These are phyloP conservation scores for Citrus sp. DNA, from an alignment of 345 rosid species.

Conservation along the genomic window DNA sequence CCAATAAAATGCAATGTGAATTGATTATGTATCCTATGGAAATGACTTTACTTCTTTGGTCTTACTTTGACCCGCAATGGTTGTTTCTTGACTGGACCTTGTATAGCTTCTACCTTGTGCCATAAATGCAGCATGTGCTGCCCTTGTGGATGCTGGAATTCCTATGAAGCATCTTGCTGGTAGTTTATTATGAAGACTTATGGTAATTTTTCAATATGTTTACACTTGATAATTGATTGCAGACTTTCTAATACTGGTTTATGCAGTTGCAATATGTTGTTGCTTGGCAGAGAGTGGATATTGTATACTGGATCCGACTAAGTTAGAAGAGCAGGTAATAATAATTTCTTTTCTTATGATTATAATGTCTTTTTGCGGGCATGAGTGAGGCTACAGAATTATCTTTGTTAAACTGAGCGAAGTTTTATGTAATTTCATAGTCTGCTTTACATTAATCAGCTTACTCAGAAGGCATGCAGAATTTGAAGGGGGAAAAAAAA, in stretches of 20 bases:
- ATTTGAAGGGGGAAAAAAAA: neutral
- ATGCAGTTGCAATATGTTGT: constrained; percentile 86
- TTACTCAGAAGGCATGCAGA: neutral
- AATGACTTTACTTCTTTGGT: neutral
- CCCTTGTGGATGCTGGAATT: constrained; percentile 95
- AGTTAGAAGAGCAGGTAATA: constrained; percentile 83
- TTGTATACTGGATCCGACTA: constrained; percentile 75
- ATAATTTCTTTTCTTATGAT: neutral
- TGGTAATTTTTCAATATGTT: neutral
- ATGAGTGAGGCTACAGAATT: neutral
- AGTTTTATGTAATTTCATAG: neutral
- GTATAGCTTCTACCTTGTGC: constrained; percentile 89
- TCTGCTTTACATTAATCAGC: neutral
- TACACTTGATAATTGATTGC: neutral
- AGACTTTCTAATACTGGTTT: constrained; percentile 10
- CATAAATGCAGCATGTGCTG: constrained; percentile 91
- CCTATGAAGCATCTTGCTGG: constrained; percentile 95
- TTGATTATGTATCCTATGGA: neutral
- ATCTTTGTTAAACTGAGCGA: neutral
- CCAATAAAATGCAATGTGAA: neutral
- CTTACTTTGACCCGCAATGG: neutral
- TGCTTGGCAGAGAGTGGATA: constrained; percentile 61
- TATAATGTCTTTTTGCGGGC: neutral
- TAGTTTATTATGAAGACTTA: constrained; percentile 20
- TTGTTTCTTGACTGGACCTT: constrained; percentile 40